Evolutionary conservation across 768 basidiomycete species (phyloP), one percentile per base, ranked within the genome.

Genomic region (Piloderma croceum): DNA sequence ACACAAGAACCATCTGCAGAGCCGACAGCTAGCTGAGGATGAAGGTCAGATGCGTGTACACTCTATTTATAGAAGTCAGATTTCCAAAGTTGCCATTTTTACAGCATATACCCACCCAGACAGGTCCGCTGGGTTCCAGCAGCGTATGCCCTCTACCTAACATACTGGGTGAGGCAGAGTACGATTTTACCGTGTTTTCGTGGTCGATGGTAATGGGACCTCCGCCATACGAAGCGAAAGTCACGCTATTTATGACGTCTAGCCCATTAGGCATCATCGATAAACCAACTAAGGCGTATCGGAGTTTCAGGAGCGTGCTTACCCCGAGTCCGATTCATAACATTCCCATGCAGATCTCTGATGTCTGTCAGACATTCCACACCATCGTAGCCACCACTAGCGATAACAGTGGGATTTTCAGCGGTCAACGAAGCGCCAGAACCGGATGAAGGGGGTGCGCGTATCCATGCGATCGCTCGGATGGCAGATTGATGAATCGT

Each of bases 331-430:
- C 89, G 70, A 52, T 87, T 87, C 61, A 90, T 71, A 18, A 81
- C 71, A 31, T 77, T 78, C 1, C 79, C 77, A 41, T 70, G 70
- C 3, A 73, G 72, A 11, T 90, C 83, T 3, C 87, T 70, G 29
- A 90, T 74, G 54, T 96, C 92, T 0, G 79, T 82, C 53, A 90
- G 55, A 46, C 78, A 77, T 33, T 82, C 76, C 42, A 79, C 68
- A 2, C 90, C 91, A 47, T 94, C 90, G 46, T 87, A 86, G 0
- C 88, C 87, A 0, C 81, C 83, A 47, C 81, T 84, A 5, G 78
- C 76, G 39, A 93, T 73, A 19, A 88, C 70, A 0, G 77, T 81
- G 0, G 90, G 88, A 53, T 88, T 74, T 32, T 65, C 69, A 23
- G 74, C 68, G 1, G 65, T 50, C 7, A 65, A 65, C 4, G 68